Evolutionary conservation across 202 grass and related monocot genomes (phyloP), one percentile per base, ranked within the genome.

Genomic region (Cymbopogon flexuosus): DNA sequence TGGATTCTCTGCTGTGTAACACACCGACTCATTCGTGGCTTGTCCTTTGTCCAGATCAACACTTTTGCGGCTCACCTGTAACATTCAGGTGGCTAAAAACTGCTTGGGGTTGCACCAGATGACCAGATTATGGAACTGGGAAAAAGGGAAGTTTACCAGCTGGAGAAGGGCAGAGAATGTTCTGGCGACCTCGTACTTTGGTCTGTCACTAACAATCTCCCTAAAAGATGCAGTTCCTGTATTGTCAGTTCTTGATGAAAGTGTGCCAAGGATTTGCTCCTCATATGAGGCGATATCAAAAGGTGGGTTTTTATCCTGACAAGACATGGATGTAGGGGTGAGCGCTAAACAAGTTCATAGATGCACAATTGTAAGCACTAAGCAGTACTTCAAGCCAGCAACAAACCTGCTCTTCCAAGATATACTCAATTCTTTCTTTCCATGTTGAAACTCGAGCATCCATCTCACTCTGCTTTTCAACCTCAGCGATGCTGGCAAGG

Each of bases 101-200:
- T 49, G 46, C 46, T 49, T 6, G 46, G 45, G 46, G 46, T 49
- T 49, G 46, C 46, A 47, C 13, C 45, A 47, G 13, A 47, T 16
- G 14, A 49, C 14, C 4, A 49, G 46, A 49, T 49, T 49, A 49
- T 5, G 46, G 18, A 49, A 49, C 46, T 49, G 13, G 36, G 6
- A 37, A 31, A 54, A 18, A 22, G 59, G 42, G 12, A 10, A 73
- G 8, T 37, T 70, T 89, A 99, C 96, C 96, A 99, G 84, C 84
- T 95, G 96, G 43, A 99, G 90, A 74, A 99, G 92, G n/a, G 96
- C 96, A 83, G 90, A 99, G 89, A 99, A 99, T 42, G 90, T 91
- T 68, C 96, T 90, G 35, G 96, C 92, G 81, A 90, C 87, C 80
- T 99, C 90, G 11, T 91, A 90, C 80, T 95, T 95, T 21, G 86